Evolutionary conservation across 768 basidiomycete species (phyloP).

Genomic region (Boletus eberwhitei): DNA sequence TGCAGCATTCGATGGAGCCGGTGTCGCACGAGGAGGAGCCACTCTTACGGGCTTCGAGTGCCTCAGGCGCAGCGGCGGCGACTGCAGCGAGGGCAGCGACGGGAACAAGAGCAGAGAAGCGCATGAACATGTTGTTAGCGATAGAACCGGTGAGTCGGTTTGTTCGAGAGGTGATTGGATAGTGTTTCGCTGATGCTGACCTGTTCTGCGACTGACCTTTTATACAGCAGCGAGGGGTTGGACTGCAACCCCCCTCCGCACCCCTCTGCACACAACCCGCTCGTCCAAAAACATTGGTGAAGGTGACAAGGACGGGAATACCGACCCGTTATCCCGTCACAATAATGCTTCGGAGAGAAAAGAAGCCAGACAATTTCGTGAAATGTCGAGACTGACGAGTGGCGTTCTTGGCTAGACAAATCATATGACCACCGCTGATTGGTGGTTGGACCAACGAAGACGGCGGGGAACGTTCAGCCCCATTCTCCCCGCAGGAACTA

Average conservation of each 20-base stretch:
- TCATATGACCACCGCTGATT: not conserved
- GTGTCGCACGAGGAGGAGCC: not conserved
- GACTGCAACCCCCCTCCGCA: not conserved
- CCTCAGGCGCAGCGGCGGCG: conserved; percentile 6
- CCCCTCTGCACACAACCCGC: not conserved
- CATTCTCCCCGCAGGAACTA: not conserved
- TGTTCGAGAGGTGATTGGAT: not conserved
- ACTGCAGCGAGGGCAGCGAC: conserved; percentile 8
- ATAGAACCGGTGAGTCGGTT: not conserved
- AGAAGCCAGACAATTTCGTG: not conserved
- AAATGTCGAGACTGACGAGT: not conserved
- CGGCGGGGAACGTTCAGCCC: not conserved
- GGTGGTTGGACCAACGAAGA: not conserved
- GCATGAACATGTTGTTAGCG: conserved; percentile 5
- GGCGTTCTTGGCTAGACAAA: not conserved
- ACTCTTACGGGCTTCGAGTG: not conserved
- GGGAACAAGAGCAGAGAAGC: conserved; percentile 5
- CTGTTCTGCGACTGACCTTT: not conserved
- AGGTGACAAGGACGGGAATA: not conserved
- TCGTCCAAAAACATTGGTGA: too few relatives aligned
- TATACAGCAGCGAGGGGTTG: conserved; percentile 1
- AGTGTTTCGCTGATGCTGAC: not conserved
- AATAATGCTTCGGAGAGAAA: too few relatives aligned
- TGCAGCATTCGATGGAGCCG: too few relatives aligned
- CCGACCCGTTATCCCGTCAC: not conserved